These are phyloP conservation scores for Pulveroboletus frians DNA, from an alignment of 768 basidiomycete species.

Conservation along the genomic window DNA sequence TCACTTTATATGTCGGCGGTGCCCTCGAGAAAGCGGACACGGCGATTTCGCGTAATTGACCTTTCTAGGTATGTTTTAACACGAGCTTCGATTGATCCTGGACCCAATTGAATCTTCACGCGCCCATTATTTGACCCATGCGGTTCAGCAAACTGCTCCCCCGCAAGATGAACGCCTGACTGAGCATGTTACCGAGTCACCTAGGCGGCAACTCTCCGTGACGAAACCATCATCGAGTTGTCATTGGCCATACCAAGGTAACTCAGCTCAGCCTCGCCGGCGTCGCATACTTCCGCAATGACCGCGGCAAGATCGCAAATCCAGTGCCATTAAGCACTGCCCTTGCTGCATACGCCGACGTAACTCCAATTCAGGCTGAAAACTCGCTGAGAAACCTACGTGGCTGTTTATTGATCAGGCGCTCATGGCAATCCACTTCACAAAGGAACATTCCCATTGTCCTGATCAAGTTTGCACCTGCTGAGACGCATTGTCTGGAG, in stretches of 20 bases:
- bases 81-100: not conserved
- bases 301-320: constrained; percentile 14
- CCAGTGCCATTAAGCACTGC: constrained; percentile 12
- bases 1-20: constrained; percentile 27
- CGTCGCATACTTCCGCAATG: constrained; percentile 14
- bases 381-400: constrained; percentile 4
- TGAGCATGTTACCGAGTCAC: constrained; percentile 4
- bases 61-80: constrained; percentile 8
- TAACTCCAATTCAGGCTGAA: not conserved
- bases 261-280: constrained; percentile 7
- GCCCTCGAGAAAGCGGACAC: constrained; percentile 20
- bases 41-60: constrained; percentile 21
- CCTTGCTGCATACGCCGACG: constrained; percentile 5
- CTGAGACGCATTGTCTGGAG: not conserved
- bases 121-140: constrained; percentile 17
- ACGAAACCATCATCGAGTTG: constrained; percentile 5
- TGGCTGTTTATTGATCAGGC: not conserved
- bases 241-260: constrained; percentile 15
- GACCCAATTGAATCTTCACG: constrained; percentile 3
- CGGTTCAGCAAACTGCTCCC: constrained; percentile 10
- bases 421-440: constrained; percentile 6
- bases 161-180: constrained; percentile 14
- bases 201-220: constrained; percentile 3
- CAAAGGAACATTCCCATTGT: not conserved
- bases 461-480: not conserved